These are phyloP conservation scores for Skeletonema costatum DNA, from an alignment of 108 stramenopile species.

Conservation along the genomic window DNA sequence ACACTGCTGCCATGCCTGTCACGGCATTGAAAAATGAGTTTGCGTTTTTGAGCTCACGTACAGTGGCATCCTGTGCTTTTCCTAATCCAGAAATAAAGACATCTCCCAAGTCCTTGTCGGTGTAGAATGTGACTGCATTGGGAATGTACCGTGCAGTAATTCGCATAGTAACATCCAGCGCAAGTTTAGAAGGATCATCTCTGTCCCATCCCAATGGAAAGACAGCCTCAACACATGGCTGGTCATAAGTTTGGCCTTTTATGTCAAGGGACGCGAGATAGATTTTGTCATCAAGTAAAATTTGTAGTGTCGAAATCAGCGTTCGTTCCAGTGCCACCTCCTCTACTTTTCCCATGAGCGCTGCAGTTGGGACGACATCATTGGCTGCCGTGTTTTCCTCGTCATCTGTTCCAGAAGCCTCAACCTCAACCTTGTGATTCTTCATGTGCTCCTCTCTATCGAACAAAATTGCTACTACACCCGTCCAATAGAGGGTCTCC, in stretches of 20 bases:
- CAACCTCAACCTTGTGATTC: not conserved
- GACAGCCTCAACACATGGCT: slow-evolving; percentile 19
- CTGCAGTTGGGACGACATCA: not conserved
- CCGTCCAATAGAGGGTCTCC: not conserved
- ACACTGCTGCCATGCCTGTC: not conserved
- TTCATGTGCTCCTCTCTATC: not conserved
- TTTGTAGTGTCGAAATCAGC: not conserved
- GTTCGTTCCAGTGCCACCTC: not conserved
- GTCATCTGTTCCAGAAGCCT: not conserved
- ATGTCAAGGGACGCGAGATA: not conserved
- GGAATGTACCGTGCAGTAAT: slow-evolving; percentile 12
- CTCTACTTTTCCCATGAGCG: slow-evolving; percentile 4
- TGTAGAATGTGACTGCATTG: not conserved
- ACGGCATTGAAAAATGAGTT: slow-evolving; percentile 6
- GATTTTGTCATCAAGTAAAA: not conserved
- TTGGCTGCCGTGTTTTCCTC: not conserved
- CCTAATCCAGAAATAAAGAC: not conserved
- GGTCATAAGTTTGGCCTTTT: slow-evolving; percentile 10
- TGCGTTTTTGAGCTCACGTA: not conserved
- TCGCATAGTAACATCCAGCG: slow-evolving; percentile 10
- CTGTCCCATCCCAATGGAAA: not conserved
- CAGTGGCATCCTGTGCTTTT: not conserved
- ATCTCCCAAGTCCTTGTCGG: not conserved
- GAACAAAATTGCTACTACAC: slow-evolving; percentile 5
- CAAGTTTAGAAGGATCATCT: not conserved